Evolutionary conservation across 2,329 filamentous ascomycete genomes (phyloP).

Genomic region (Claviceps maximensis): DNA sequence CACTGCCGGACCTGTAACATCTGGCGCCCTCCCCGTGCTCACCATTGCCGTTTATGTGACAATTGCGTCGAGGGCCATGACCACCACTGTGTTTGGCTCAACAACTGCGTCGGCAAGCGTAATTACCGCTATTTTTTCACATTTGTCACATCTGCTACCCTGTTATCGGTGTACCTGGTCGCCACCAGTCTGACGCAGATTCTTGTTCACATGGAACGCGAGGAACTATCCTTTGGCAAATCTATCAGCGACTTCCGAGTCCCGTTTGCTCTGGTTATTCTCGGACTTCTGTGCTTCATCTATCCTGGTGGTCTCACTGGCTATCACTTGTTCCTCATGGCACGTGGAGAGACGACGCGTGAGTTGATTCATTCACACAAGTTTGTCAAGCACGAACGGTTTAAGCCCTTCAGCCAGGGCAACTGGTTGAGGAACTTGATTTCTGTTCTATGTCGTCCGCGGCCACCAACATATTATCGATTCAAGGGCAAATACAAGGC

Average conservation of each 20-base stretch:
- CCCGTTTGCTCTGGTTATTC: constrained; percentile 80
- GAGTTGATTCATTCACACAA: constrained; percentile 96
- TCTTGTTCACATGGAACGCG: constrained; percentile 52
- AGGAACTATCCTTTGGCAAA: constrained; percentile 52
- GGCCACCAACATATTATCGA: constrained; percentile 75
- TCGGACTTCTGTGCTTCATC: constrained; percentile 57
- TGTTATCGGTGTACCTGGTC: constrained; percentile 65
- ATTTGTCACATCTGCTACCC: constrained; percentile 68
- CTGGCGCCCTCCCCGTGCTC: constrained; percentile 88
- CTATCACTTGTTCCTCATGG: constrained; percentile 88
- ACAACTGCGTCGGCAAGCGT: constrained; percentile 91
- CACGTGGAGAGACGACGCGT: constrained; percentile 82
- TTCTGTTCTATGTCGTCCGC: constrained; percentile 67
- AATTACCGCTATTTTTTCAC: constrained; percentile 98
- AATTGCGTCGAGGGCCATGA: constrained; percentile 96
- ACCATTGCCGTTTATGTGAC: constrained; percentile 93
- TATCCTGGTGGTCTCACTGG: constrained; percentile 76
- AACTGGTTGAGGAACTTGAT: constrained; percentile 66
- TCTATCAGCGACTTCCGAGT: constrained; percentile 62
- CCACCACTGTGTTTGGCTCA: constrained; percentile 97
- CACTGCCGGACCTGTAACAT: constrained; percentile 97
- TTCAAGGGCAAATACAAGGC: constrained; percentile 68
- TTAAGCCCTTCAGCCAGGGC: constrained; percentile 77
- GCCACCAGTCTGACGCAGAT: constrained; percentile 71
- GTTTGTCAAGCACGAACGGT: constrained; percentile 81